Percentiles rank a stretch among this genome's conserved stretches.
phyloP scores from a whole-genome alignment of 345 rosid species.

The Citrus australasica region DNA sequence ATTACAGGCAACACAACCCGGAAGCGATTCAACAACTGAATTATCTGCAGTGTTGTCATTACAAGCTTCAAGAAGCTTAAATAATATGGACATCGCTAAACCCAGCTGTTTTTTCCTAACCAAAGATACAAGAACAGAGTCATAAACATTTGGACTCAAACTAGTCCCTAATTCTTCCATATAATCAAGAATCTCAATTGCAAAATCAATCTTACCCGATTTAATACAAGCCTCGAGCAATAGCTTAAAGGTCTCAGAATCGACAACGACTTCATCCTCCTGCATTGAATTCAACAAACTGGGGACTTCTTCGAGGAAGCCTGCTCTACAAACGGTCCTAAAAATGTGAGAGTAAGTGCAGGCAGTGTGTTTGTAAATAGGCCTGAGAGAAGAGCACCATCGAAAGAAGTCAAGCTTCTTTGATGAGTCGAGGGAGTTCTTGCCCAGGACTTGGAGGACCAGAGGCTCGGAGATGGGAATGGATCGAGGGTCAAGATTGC shows the following conservation, averaged over 20 bases:
- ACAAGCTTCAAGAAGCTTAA: conserved; percentile 55
- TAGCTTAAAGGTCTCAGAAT: conserved; percentile 52
- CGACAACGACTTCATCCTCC: conserved; percentile 52
- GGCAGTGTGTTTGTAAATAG: conserved; percentile 54
- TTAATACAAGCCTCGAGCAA: conserved; percentile 55
- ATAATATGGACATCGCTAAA: conserved; percentile 63
- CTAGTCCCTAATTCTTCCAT: conserved; percentile 63
- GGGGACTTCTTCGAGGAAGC: conserved; percentile 60
- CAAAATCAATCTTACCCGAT: conserved; percentile 58
- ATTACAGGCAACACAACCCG: conserved; percentile 57
- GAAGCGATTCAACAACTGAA: conserved; percentile 31
- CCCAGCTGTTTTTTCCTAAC: conserved; percentile 53
- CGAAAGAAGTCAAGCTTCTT: conserved; percentile 64
- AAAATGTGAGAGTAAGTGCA: conserved; percentile 66
- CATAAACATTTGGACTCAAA: conserved; percentile 48
- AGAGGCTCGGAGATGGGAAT: conserved; percentile 60
- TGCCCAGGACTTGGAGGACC: conserved; percentile 62
- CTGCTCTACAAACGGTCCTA: conserved; percentile 52
- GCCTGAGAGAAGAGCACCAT: conserved; percentile 52
- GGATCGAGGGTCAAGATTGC: conserved; percentile 52
- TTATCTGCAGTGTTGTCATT: conserved; percentile 6
- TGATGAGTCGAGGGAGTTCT: conserved; percentile 47
- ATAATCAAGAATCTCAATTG: conserved; percentile 65
- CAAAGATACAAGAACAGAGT: conserved; percentile 63
- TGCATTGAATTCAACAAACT: conserved; percentile 56